Conservation (phyloP, 106 monocot species). For the Iris macrosiphon region DNA sequence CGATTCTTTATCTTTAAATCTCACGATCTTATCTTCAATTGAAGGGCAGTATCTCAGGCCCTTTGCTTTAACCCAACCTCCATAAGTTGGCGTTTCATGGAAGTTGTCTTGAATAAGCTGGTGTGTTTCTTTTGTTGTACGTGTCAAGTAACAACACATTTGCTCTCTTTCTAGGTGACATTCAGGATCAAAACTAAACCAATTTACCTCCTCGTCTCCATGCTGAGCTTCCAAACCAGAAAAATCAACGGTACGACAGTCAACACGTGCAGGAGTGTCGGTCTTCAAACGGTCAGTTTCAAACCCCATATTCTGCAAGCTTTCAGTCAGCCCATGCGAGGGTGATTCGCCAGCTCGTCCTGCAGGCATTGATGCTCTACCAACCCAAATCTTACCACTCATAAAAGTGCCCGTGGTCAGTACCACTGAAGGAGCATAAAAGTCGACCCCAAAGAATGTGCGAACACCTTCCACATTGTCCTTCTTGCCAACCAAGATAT, state of each 20-base stretch:
- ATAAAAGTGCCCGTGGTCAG: slow-evolving; percentile 84
- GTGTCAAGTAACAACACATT: slow-evolving; percentile 79
- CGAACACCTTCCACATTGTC: slow-evolving; percentile 66
- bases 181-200: slow-evolving; percentile 82
- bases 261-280: slow-evolving; percentile 77
- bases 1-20: slow-evolving; percentile 81
- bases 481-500: slow-evolving; percentile 58
- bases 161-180: slow-evolving; percentile 69
- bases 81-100: slow-evolving; percentile 80
- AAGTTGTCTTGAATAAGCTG: slow-evolving; percentile 66
- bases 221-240: slow-evolving; percentile 63
- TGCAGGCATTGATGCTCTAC: slow-evolving; percentile 73
- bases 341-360: slow-evolving; percentile 86
- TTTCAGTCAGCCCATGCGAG: slow-evolving; percentile 72
- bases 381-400: slow-evolving; percentile 89
- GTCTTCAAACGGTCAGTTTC: slow-evolving; percentile 79
- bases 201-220: slow-evolving; percentile 74
- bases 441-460: slow-evolving; percentile 78
- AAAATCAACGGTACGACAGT: slow-evolving; percentile 57
- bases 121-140: slow-evolving; percentile 66
- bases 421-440: slow-evolving; percentile 71
- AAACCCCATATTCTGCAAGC: slow-evolving; percentile 59
- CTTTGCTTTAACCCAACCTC: slow-evolving; percentile 86
- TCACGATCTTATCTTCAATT: slow-evolving; percentile 91
- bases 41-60: slow-evolving; percentile 88